A percentile compares a stretch with the other conserved stretches of the same genome.
These are phyloP conservation scores for Rhodotorula sp. DNA, from an alignment of 1,284 basidiomycete genomes.

Conservation along the genomic window DNA sequence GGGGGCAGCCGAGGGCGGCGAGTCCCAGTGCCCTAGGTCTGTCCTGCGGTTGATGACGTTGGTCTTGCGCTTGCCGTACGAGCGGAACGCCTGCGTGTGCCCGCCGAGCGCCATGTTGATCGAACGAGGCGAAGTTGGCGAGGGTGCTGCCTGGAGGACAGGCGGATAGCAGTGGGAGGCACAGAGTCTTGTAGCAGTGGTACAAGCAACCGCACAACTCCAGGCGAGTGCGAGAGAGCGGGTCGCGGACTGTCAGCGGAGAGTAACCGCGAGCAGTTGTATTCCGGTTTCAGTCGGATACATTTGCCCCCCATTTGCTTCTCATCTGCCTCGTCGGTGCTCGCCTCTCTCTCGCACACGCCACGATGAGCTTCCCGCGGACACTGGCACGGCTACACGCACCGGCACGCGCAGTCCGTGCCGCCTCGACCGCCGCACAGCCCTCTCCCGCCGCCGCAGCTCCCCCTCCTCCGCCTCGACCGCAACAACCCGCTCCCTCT, in stretches of 20 bases:
- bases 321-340: neutral
- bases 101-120: constrained; percentile 10
- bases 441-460: neutral
- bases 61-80: constrained; percentile 36
- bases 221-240: no score
- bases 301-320: no score
- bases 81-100: constrained; percentile 17
- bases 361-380: constrained; percentile 9
- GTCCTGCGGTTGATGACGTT: constrained; percentile 27
- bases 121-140: neutral
- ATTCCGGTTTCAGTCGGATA: no score
- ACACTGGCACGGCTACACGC: neutral
- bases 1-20: neutral
- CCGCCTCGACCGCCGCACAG: constrained; percentile 1
- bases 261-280: no score
- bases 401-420: neutral
- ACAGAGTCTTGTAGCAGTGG: no score
- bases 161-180: neutral
- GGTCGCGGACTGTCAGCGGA: no score
- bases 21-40: neutral
- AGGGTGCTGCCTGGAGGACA: neutral
- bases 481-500: neutral
- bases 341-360: neutral
- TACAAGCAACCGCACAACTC: no score
- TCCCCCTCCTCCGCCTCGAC: neutral